Base-by-base conservation (phyloP, 2,329 filamentous ascomycete species). In the Colletotrichum sp. region DNA sequence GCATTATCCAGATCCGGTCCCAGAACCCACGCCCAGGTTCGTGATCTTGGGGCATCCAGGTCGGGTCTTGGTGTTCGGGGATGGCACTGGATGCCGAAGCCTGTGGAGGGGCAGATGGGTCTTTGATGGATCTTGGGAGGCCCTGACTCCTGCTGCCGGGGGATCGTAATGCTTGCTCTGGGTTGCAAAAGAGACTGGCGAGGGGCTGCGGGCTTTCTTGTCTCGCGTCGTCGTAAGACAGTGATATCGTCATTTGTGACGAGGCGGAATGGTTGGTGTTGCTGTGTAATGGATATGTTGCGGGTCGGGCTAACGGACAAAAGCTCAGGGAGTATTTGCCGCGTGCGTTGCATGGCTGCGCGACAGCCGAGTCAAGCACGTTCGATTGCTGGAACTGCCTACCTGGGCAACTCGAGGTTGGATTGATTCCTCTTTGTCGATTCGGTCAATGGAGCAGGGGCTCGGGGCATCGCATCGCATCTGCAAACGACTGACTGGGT, bases 191-290 rank as follows among this genome's bases (percentile, higher is more conserved):
- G 34, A 59, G 68, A 28, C 24, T 26, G 39, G 71, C 48, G 48
- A 75, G 26, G 8, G 30, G 32, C 59, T 71, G 60, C 60, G 68
- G 67, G 60, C 60, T 39, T 44, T 16, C 28, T 44, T 60, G 72
- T 75, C 68, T 65, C 28, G 68, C 59, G 18, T 44, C 18, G 22
- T 44, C 34, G 60, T 36, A 66, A 71, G 72, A 71, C 68, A 66
- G 39, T 63, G n/a, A 44, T 32, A 65, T 70, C 44, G 72, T 75
- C 72, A 75, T 64, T 66, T 59, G 48, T 75, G 72, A 75, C 67
- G 26, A 48, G 44, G 26, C 72, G 60, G 68, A 34, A 32, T 16
- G 32, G 34, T 34, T 30, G 16, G 13, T 34, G 18, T 24, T 32
- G 30, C 28, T 32, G 52, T 36, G 44, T 22, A 30, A 75, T 64